Conservation (phyloP, 805 yeast genomes). For the Ogataea ganodermae region DNA sequence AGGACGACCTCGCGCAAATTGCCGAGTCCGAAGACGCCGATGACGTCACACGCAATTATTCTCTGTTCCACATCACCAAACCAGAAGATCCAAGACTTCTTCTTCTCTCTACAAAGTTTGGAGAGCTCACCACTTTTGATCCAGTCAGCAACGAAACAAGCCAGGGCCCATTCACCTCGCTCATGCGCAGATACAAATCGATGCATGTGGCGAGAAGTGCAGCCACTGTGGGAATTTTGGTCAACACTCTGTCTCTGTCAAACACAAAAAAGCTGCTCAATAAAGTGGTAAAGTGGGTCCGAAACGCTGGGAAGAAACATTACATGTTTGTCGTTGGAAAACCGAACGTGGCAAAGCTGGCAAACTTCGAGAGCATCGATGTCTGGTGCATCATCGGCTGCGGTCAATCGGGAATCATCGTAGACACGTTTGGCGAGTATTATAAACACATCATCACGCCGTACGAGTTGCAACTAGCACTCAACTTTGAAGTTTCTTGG, state of each 20-base stretch:
- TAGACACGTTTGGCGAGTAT: constrained; percentile 78
- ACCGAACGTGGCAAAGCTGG: constrained; percentile 95
- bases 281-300: constrained; percentile 59
- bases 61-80: constrained; percentile 65
- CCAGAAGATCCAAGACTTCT: constrained; percentile 83
- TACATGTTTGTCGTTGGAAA: constrained; percentile 96
- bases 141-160: constrained; percentile 36
- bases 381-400: constrained; percentile 95
- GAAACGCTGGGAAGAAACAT: constrained; percentile 82
- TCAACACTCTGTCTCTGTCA: constrained; percentile 82
- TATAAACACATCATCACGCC: constrained; percentile 94
- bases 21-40: constrained; percentile 33
- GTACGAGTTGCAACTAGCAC: constrained; percentile 81
- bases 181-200: constrained; percentile 79
- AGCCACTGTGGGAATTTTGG: constrained; percentile 86
- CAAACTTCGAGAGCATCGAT: constrained; percentile 93
- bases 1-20: constrained; percentile 14
- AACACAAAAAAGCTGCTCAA: constrained; percentile 72
- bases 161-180: constrained; percentile 71
- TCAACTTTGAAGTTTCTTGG: constrained; percentile 79
- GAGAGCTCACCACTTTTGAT: constrained; percentile 52
- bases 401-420: constrained; percentile 86
- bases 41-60: constrained; percentile 44
- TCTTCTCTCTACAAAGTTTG: constrained; percentile 71
- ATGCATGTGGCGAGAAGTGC: constrained; percentile 91